Evolutionary conservation across 768 basidiomycete species (phyloP).

Genomic region (Lactarius vividus): DNA sequence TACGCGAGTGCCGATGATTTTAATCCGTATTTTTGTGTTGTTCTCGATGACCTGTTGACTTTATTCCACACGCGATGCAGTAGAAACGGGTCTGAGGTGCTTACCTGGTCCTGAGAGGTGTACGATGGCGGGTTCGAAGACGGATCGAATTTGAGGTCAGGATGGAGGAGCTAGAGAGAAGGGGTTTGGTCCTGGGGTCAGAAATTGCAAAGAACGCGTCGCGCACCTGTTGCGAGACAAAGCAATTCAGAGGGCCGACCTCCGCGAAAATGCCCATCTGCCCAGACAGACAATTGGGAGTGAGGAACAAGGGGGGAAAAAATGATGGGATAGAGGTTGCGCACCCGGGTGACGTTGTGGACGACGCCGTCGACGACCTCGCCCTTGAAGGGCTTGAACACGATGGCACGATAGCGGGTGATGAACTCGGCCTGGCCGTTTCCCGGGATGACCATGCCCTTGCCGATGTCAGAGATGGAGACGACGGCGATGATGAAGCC

Average conservation of each 20-base stretch:
- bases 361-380: slow-evolving; percentile 98
- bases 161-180: slow-evolving; percentile 73
- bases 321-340: slow-evolving; percentile 26
- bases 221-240: slow-evolving; percentile 91
- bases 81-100: slow-evolving; percentile 7
- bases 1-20: slow-evolving; percentile 97
- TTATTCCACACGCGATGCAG: not conserved
- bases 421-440: slow-evolving; percentile 96
- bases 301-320: not conserved
- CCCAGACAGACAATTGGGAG: not conserved
- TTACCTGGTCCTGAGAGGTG: slow-evolving; percentile 83
- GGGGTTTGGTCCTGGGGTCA: not conserved
- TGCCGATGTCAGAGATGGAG: slow-evolving; percentile 86
- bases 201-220: slow-evolving; percentile 11
- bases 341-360: slow-evolving; percentile 91
- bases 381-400: slow-evolving; percentile 99
- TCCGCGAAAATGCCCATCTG: slow-evolving; percentile 99
- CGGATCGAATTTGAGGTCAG: slow-evolving; percentile 92
- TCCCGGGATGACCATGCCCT: slow-evolving; percentile 87
- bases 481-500: slow-evolving; percentile 94
- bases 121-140: slow-evolving; percentile 97
- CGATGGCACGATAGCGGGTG: slow-evolving; percentile 91
- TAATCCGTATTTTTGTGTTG: slow-evolving; percentile 86
- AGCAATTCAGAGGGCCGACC: slow-evolving; percentile 90
- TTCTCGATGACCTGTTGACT: slow-evolving; percentile 79